Evolutionary conservation across 306 rosid species (phyloP).

Genomic region (Chamaecrista fasciculata): DNA sequence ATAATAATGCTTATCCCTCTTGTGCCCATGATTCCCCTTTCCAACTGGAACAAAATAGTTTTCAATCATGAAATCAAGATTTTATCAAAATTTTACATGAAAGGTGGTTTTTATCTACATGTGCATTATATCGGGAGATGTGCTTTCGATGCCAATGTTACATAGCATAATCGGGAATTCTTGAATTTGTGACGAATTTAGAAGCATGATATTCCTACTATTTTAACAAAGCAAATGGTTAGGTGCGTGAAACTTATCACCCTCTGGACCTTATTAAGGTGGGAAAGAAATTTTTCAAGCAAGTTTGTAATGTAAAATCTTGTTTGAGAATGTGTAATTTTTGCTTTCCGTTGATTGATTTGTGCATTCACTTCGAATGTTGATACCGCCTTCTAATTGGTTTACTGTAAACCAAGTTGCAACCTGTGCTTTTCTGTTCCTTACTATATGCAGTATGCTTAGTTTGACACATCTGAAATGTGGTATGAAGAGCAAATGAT

Average conservation of each 20-base stretch:
- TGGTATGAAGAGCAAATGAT: constrained; percentile 11
- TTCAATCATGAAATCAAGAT: not conserved
- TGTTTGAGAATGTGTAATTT: constrained; percentile 1
- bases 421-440: constrained; percentile 9
- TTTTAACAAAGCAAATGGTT: not conserved
- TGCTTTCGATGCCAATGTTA: not conserved
- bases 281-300: not conserved
- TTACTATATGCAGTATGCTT: not conserved
- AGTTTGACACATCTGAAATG: constrained; percentile 11
- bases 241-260: not conserved
- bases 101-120: not conserved
- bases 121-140: not conserved
- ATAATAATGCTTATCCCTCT: not conserved
- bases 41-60: not conserved
- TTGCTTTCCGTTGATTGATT: not conserved
- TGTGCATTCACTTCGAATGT: not conserved
- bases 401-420: not conserved
- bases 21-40: not conserved
- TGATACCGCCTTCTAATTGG: constrained; percentile 2
- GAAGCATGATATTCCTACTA: not conserved
- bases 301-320: not conserved
- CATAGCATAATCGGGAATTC: not conserved
- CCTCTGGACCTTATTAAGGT: not conserved
- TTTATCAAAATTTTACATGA: not conserved
- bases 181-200: not conserved